phyloP scores from a whole-genome alignment of 768 basidiomycete genomes.

The Boletus subparvulus region DNA sequence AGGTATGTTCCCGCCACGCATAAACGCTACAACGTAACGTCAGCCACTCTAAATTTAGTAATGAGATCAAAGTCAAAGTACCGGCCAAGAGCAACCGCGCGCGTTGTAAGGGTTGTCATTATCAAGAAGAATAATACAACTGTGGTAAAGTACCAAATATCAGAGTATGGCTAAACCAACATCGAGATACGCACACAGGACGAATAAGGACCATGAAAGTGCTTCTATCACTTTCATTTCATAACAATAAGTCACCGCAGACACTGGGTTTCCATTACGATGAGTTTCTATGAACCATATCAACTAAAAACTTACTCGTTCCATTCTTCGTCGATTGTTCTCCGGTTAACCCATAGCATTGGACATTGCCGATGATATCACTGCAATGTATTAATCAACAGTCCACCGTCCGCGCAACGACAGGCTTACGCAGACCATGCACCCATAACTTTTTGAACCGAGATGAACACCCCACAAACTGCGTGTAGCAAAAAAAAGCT shows the following conservation, averaged over 20 bases:
- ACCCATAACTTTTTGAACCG: constrained; percentile 54
- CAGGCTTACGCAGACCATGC: constrained; percentile 67
- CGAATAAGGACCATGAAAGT: constrained; percentile 75
- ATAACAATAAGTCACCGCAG: constrained; percentile 60
- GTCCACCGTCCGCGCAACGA: background rate
- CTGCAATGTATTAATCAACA: constrained; percentile 35
- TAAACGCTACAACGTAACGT: constrained; percentile 17
- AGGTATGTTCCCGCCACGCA: constrained; percentile 36
- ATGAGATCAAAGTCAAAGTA: constrained; percentile 4
- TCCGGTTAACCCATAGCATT: constrained; percentile 54
- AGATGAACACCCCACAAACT: constrained; percentile 1
- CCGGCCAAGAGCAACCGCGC: constrained; percentile 34
- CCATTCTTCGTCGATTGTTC: constrained; percentile 53
- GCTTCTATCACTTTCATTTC: constrained; percentile 79
- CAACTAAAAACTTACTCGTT: constrained; percentile 42
- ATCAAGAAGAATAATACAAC: constrained; percentile 53
- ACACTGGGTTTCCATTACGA: constrained; percentile 42
- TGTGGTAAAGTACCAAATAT: constrained; percentile 14
- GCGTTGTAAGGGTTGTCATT: constrained; percentile 53
- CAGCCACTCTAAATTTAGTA: background rate
- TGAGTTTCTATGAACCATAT: constrained; percentile 4
- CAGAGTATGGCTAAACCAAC: constrained; percentile 1
- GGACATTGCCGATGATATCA: constrained; percentile 64
- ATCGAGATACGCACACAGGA: constrained; percentile 39
- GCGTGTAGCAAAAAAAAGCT: constrained; percentile 18